phyloP scores from a whole-genome alignment of 2,329 filamentous ascomycete genomes.

The Elsinoe australis region DNA sequence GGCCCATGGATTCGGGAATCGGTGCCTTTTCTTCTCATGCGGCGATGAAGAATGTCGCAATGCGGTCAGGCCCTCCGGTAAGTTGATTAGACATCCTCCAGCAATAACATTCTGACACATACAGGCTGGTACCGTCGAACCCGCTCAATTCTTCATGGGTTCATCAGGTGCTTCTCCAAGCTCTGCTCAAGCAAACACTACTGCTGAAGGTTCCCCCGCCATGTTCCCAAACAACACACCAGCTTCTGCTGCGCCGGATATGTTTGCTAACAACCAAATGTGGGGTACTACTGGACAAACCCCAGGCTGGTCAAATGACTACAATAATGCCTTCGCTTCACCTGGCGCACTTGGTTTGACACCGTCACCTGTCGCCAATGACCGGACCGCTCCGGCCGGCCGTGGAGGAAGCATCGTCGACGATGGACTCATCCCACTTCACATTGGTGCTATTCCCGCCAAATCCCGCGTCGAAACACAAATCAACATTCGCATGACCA shows the following conservation, averaged over 20 bases:
- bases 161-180: constrained; percentile 20
- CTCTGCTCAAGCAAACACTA: constrained; percentile 19
- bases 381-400: constrained; percentile 22
- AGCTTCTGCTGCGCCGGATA: constrained; percentile 30
- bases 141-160: constrained; percentile 21
- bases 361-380: constrained; percentile 30
- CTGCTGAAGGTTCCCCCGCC: constrained; percentile 27
- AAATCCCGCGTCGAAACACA: constrained; percentile 97
- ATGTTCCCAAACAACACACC: constrained; percentile 31
- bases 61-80: constrained; percentile 19
- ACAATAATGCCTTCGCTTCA: constrained; percentile 28
- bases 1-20: constrained; percentile 19
- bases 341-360: constrained; percentile 29
- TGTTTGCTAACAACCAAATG: constrained; percentile 26
- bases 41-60: constrained; percentile 3
- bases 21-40: constrained; percentile 19
- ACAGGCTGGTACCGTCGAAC: constrained; percentile 21
- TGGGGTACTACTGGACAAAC: constrained; percentile 27
- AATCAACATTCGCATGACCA: constrained; percentile 75
- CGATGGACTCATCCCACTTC: constrained; percentile 28
- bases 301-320: constrained; percentile 29
- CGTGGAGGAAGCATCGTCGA: constrained; percentile 18
- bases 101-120: not conserved
- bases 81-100: not conserved
- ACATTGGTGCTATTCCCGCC: constrained; percentile 33